A percentile compares a stretch with the other conserved stretches of the same genome.
phyloP scores from a whole-genome alignment of 768 basidiomycete genomes.

The Termitomyces sp. region DNA sequence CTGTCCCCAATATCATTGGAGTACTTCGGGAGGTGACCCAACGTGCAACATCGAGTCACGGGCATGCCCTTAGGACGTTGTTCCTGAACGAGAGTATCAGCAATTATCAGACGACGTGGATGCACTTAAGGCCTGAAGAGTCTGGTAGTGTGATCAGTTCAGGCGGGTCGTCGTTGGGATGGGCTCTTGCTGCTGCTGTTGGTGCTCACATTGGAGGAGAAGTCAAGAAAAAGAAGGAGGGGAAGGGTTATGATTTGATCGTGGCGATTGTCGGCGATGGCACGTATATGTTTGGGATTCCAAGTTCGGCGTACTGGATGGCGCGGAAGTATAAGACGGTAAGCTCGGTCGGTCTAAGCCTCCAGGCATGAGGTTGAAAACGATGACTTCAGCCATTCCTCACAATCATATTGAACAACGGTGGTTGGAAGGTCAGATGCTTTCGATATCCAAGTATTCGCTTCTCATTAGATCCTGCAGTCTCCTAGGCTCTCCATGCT shows the following conservation, averaged over 20 bases:
- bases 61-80: conserved; percentile 33
- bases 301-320: conserved; percentile 68
- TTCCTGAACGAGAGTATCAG: conserved; percentile 63
- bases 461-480: conserved; percentile 19
- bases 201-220: conserved; percentile 48
- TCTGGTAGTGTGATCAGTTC: conserved; percentile 50
- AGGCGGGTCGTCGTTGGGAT: conserved; percentile 65
- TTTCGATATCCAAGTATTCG: background rate
- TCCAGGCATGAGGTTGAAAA: background rate
- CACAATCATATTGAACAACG: conserved; percentile 68
- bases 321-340: conserved; percentile 65
- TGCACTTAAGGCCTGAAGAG: conserved; percentile 47
- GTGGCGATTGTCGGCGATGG: conserved; percentile 66
- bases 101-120: conserved; percentile 50
- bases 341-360: conserved; percentile 13
- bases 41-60: conserved; percentile 30
- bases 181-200: conserved; percentile 61
- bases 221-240: conserved; percentile 15
- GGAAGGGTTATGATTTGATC: conserved; percentile 43
- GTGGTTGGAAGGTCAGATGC: conserved; percentile 54
- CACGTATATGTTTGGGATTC: conserved; percentile 61
- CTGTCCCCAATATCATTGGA: conserved; percentile 45
- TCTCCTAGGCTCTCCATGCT: conserved; percentile 64
- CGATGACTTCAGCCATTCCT: conserved; percentile 52
- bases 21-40: conserved; percentile 38